A percentile compares a stretch with the other conserved stretches of the same genome.
Evolutionary conservation across 2,329 filamentous ascomycete species (phyloP).

Genomic region (Zopfia rhizophila): DNA sequence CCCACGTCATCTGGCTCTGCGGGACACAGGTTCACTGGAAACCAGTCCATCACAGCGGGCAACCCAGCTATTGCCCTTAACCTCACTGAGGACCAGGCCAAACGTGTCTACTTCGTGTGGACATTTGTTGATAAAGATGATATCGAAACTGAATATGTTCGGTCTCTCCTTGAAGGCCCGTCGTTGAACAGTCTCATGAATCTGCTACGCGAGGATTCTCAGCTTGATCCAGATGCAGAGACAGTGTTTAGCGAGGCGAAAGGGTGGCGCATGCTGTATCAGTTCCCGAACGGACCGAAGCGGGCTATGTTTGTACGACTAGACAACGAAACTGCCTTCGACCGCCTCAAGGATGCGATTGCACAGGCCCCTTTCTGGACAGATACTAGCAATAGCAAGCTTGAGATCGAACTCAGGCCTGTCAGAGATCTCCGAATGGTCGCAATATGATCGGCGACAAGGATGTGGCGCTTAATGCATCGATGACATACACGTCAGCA

Average conservation of each 20-base stretch:
- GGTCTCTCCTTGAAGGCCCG: constrained; percentile 19
- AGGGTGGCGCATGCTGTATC: constrained; percentile 22
- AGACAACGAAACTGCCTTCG: constrained; percentile 21
- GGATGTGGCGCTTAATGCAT: too few relatives aligned
- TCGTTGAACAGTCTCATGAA: constrained; percentile 16
- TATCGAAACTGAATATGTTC: constrained; percentile 14
- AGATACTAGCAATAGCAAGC: not conserved
- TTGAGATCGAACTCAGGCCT: constrained; percentile 14
- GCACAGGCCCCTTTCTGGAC: constrained; percentile 10
- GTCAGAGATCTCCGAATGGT: too few relatives aligned
- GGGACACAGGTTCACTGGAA: not conserved
- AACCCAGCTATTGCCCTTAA: constrained; percentile 1
- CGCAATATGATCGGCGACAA: too few relatives aligned
- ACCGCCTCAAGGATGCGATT: constrained; percentile 16
- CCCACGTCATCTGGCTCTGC: not conserved
- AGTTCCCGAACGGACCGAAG: constrained; percentile 10
- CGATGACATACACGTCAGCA: too few relatives aligned
- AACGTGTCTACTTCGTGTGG: constrained; percentile 19
- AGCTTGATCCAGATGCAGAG: constrained; percentile 11
- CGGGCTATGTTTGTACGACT: constrained; percentile 16
- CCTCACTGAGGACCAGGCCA: constrained; percentile 21
- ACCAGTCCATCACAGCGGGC: not conserved
- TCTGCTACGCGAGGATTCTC: constrained; percentile 7
- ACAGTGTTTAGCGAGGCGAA: constrained; percentile 13
- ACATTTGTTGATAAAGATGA: constrained; percentile 14